Evolutionary conservation across 768 basidiomycete genomes (phyloP), one percentile per base, ranked within the genome.

Genomic region (Collybia nuda): DNA sequence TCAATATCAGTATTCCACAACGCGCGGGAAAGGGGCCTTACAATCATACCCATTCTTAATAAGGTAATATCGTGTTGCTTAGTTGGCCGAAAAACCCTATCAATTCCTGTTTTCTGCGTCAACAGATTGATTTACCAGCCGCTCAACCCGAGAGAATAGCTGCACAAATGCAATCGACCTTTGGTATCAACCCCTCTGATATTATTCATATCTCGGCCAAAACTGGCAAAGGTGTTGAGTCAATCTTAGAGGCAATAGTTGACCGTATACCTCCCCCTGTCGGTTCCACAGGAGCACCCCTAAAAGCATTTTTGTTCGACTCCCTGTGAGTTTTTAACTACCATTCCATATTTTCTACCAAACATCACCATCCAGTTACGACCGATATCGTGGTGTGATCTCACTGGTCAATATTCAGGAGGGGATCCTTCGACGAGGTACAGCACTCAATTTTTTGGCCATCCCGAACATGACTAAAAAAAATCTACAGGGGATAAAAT

Each of bases 311-410:
- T 53, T 74, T 97, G 37, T 98, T 99, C 56, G 97, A 99, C 66
- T 95, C 93, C 8, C 82, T 88, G 92, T 94, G 56, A 68, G 82
- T 32, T 32, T 5, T 11, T 5, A 32, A 32, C 32, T 11, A 11
- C 12, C 32, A 26, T 26, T 32, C 2, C 9, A 32, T 28, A 42
- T 19, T 40, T 17, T 36, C 26, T 47, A 17, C 43, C 61, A 38
- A 53, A 59, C 59, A 50, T 35, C 46, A 45, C 12, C 40, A 22
- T 15, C 41, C 53, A 96, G 93, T 50, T 98, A 95, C 66, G 97
- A 99, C 65, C 82, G 88, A 54, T 99, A 93, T 68, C 83, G 95
- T 50, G 97, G 97, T 8, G 97, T 98, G 18, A 94, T 99, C 42
- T 96, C 93, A 1, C 72, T 98, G 24, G 80, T 98, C 29, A 90